Evolutionary conservation across 2,329 filamentous ascomycete species (phyloP), one percentile per base, ranked within the genome.

Genomic region (Gremmenia infestans): DNA sequence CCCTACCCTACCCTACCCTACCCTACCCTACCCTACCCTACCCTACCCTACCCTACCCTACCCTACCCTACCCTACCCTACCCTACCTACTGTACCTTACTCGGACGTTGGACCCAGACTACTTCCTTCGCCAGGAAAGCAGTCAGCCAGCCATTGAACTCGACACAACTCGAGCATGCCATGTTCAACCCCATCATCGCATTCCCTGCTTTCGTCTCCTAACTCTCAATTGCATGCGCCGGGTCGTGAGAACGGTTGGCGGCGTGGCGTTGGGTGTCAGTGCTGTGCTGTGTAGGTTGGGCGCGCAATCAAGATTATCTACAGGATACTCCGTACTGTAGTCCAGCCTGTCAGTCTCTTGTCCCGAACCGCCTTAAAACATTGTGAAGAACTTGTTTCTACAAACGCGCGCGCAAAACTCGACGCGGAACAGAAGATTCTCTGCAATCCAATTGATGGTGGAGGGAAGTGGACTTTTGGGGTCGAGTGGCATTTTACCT

Each of bases 91-190:
- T 28, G 19, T 22, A 22, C 3, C 22, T 22, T 15, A 25, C 45
- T 25, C 23, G 22, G 23, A n/a, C 45, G 19, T n/a, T 47, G 22
- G 23, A 47, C 45, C 4, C 14, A 5, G 45, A 12, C 42, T 11
- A 19, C 28, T 32, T 32, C 28, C 28, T 32, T 9, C 28, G 28
- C 28, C 3, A 23, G 19, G 11, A 45, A 19, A 40, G n/a, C 37
- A 15, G 37, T 9, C 11, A 23, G 11, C 19, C 19, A 12, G 42
- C 59, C 50, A 62, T 59, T 63, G 54, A 61, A 25, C 36, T 12
- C 36, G 22, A 12, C 22, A 32, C 19, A 23, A 48, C 58, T 55
- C 60, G 63, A 62, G 58, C 58, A 65, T 65, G 59, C 54, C 52
- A 43, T 60, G 57, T 54, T 46, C 49, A 60, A 58, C 17, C 15